These are phyloP conservation scores for Yamadazyma mexicana DNA, from an alignment of 1,139 yeast species.

Conservation along the genomic window DNA sequence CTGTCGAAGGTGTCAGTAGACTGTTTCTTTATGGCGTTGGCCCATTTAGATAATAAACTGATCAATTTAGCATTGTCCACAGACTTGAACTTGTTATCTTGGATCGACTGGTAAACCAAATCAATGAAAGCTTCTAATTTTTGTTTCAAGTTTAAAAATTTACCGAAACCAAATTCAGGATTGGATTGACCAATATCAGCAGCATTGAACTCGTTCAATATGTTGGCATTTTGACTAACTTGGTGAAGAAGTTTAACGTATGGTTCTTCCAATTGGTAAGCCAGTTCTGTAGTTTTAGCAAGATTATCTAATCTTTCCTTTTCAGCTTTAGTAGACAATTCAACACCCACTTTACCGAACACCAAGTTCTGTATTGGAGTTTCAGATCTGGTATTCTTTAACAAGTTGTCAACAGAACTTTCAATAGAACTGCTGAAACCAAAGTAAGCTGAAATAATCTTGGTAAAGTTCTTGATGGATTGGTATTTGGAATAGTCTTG, in stretches of 20 bases:
- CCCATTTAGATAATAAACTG: conserved; percentile 69
- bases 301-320: conserved; percentile 25
- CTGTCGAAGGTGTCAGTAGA: conserved; percentile 23
- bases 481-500: conserved; percentile 53
- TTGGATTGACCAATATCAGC: conserved; percentile 45
- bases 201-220: conserved; percentile 54
- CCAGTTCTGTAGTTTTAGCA: conserved; percentile 41
- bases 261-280: conserved; percentile 66
- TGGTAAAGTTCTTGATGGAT: conserved; percentile 47
- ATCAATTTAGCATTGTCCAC: conserved; percentile 50
- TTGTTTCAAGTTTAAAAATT: conserved; percentile 59
- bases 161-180: conserved; percentile 91
- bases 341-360: conserved; percentile 49
- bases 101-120: conserved; percentile 51
- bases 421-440: conserved; percentile 49
- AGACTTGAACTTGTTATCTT: conserved; percentile 47
- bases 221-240: conserved; percentile 50
- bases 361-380: conserved; percentile 64
- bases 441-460: conserved; percentile 60
- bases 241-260: conserved; percentile 76
- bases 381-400: conserved; percentile 51
- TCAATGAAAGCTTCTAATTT: conserved; percentile 47
- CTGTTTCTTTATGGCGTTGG: conserved; percentile 35
- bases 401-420: conserved; percentile 44
- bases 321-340: conserved; percentile 30